Conservation (phyloP, 2,329 filamentous ascomycete species). For the Coniochaeta pulveracea region DNA sequence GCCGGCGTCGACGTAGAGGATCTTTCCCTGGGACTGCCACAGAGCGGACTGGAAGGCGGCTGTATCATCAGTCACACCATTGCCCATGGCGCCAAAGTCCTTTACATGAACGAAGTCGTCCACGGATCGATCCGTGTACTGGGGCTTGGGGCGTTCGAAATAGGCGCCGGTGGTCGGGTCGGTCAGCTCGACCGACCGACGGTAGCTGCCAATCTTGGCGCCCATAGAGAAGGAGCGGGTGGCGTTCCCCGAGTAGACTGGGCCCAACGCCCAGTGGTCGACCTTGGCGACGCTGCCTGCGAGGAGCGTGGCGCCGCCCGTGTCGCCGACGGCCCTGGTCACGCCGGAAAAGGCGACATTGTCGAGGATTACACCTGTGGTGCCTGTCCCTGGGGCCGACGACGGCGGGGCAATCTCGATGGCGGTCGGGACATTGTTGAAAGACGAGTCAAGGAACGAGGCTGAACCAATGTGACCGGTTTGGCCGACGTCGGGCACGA, state of each 20-base stretch:
- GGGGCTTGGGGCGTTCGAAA: not conserved
- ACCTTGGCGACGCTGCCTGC: slow-evolving; percentile 1
- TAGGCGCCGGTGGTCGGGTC: slow-evolving; percentile 2
- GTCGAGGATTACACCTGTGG: slow-evolving; percentile 33
- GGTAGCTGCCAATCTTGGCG: slow-evolving; percentile 6
- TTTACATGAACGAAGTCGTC: not conserved
- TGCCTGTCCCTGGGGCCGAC: not conserved
- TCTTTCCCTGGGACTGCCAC: slow-evolving; percentile 23
- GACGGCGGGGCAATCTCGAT: slow-evolving; percentile 5
- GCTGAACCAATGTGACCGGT: slow-evolving; percentile 6
- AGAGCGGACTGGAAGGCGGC: slow-evolving; percentile 33
- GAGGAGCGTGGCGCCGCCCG: slow-evolving; percentile 6
- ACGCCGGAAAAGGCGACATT: slow-evolving; percentile 36
- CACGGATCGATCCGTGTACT: not conserved
- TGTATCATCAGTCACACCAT: slow-evolving; percentile 44
- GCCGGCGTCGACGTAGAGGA: slow-evolving; percentile 17
- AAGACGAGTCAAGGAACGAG: slow-evolving; percentile 10
- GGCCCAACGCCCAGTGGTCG: slow-evolving; percentile 10
- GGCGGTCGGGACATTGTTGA: slow-evolving; percentile 8
- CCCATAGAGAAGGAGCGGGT: slow-evolving; percentile 6
- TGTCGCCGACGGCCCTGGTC: slow-evolving; percentile 8
- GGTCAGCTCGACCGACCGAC: slow-evolving; percentile 1
- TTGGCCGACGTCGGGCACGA: slow-evolving; percentile 4
- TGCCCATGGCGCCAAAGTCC: slow-evolving; percentile 9
- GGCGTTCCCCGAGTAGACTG: slow-evolving; percentile 7